Evolutionary conservation across 306 rosid species (phyloP), one percentile per base, ranked within the genome.

Genomic region (Datisca glomerata): DNA sequence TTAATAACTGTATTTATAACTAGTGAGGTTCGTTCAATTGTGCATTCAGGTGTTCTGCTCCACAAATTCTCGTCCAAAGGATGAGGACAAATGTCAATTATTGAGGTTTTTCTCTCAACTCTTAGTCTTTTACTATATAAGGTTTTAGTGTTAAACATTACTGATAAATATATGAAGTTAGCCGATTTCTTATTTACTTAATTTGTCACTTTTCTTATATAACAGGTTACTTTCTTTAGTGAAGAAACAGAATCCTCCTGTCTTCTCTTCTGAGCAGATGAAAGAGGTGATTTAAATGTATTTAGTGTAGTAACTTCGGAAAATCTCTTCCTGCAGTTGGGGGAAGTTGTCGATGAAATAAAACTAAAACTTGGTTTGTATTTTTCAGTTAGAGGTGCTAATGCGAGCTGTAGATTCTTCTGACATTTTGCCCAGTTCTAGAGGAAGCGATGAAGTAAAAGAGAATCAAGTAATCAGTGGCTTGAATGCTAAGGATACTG

Each of bases 171-270:
- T n/a, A n/a, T n/a, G n/a, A n/a, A n/a, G n/a, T n/a, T n/a, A n/a
- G n/a, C n/a, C n/a, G n/a, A 12, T 65, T 36, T 5, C 59, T 72
- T 43, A 77, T 36, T 49, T 31, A 45, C 47, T 57, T 28, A 41
- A n/a, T 37, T 15, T 3, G 22, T 23, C 4, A 21, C 13, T 56
- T 65, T 61, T 50, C 51, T 61, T 55, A 60, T 27, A 8, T 68
- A 25, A 38, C 75, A 89, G 98, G 48, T 70, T 84, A 55, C 76
- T 89, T 56, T 74, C 68, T 53, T 61, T 25, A 42, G 65, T 60
- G 34, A 89, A 65, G 72, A 64, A 64, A 39, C 43, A 52, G 27
- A 58, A 24, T 36, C 43, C 72, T 60, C 64, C 47, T 48, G 49
- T 73, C 41, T 67, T 80, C 56, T 57, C 85, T 33, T 43, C 68